Evolutionary conservation across 192 early-diverging fungal species (phyloP).

Genomic region (Linnemannia zychae): DNA sequence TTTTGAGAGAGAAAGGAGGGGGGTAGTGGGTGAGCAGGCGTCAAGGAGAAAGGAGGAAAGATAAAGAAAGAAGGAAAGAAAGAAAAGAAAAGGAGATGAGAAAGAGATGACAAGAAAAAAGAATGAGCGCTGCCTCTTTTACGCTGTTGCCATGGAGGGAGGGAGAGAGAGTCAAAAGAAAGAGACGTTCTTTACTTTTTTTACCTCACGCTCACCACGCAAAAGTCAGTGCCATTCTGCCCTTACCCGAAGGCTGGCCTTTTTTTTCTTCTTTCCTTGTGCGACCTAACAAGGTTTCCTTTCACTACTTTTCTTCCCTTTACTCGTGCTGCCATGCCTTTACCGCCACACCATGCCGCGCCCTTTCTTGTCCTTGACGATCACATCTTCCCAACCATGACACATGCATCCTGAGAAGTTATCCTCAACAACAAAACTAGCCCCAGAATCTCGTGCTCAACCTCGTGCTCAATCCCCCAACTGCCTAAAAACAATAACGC

Average conservation of each 20-base stretch:
- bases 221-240: too few relatives aligned
- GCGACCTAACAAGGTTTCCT: constrained; percentile 25
- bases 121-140: not conserved
- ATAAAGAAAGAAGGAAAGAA: constrained; percentile 7
- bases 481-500: too few relatives aligned
- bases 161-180: not conserved
- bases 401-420: too few relatives aligned
- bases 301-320: not conserved
- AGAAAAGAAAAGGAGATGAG: not conserved
- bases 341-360: too few relatives aligned
- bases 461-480: too few relatives aligned
- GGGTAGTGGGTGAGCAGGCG: not conserved
- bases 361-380: too few relatives aligned
- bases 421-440: too few relatives aligned
- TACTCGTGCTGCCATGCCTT: not conserved
- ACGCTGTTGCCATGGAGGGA: not conserved
- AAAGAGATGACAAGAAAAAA: not conserved
- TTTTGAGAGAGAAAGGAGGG: not conserved
- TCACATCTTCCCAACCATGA: too few relatives aligned
- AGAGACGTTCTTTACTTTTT: not conserved
- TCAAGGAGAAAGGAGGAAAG: not conserved
- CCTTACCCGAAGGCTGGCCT: too few relatives aligned
- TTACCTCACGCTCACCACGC: too few relatives aligned
- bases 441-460: too few relatives aligned
- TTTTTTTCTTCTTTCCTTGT: constrained; percentile 3